These are phyloP conservation scores for Parvularia atlantis DNA, from an alignment of 78 protist genomes.

Conservation along the genomic window DNA sequence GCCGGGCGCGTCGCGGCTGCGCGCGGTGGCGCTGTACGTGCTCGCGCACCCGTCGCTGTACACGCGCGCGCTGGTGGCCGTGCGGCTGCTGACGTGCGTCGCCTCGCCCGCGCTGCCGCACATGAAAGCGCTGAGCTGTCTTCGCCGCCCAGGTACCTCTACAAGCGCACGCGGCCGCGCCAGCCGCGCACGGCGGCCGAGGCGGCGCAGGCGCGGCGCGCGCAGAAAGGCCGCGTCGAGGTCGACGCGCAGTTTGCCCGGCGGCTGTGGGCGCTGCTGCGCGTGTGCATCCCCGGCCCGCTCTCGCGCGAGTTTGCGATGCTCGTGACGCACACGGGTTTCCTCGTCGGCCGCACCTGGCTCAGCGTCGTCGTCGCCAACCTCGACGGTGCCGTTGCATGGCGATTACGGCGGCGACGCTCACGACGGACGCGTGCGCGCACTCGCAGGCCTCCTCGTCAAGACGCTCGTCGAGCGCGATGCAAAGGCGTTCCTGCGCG, in stretches of 20 bases:
- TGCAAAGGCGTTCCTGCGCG: background rate
- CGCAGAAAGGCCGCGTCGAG: too few relatives aligned
- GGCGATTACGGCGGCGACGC: background rate
- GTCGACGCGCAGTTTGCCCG: slow-evolving; percentile 6
- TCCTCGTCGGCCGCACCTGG: slow-evolving; percentile 16
- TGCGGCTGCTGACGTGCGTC: too few relatives aligned
- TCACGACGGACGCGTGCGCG: background rate
- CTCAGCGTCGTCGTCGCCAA: slow-evolving; percentile 15
- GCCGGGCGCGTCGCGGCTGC: too few relatives aligned
- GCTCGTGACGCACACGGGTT: background rate
- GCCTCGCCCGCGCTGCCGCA: too few relatives aligned
- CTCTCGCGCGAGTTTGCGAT: background rate
- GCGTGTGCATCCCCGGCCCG: slow-evolving; percentile 2
- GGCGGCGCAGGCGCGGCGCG: too few relatives aligned
- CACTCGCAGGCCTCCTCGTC: background rate
- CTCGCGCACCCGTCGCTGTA: too few relatives aligned
- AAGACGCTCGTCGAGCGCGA: background rate
- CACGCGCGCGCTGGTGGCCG: too few relatives aligned
- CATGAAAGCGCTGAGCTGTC: too few relatives aligned
- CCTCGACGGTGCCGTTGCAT: slow-evolving; percentile 17
- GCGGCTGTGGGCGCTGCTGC: background rate
- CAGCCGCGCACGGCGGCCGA: too few relatives aligned
- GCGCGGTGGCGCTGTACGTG: too few relatives aligned
- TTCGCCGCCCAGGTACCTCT: too few relatives aligned
- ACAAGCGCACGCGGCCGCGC: too few relatives aligned